Evolutionary conservation across 140 eudicot genomes (phyloP), one percentile per base, ranked within the genome.

Genomic region (Ambrosia hybrid): DNA sequence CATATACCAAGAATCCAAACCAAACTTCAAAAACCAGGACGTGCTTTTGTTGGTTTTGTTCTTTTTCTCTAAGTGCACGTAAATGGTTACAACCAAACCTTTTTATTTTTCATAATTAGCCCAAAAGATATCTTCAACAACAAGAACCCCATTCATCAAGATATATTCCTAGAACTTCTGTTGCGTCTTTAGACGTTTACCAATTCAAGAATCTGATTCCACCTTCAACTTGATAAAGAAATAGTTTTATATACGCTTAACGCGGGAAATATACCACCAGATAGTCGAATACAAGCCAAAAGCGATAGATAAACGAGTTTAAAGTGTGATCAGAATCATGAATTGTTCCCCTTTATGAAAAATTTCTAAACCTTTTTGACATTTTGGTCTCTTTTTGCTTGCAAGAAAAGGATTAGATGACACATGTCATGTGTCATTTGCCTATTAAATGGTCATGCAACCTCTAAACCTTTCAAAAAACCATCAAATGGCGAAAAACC

Each of bases 311-410:
- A 51, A 51, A 72, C 67, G 37, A 65, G 78, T 59, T 51, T 41
- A 43, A 76, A 41, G 61, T 76, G 78, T 81, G 68, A 76, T 59
- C 37, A 17, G 79, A 79, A 77, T 81, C 68, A 2, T 68, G 48
- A 39, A 55, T 21, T 17, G 58, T 39, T 39, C 30, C 56, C 43
- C 72, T 51, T 61, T 55, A 59, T 3, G 70, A 16, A 36, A 26
- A 48, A 49, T 41, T 51, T 70, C 72, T 65, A 51, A 62, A 76
- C 81, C 68, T 76, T 76, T 76, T 76, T 81, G 78, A 65, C 85
- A 73, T 49, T 76, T 81, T 8, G 14, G 48, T 33, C 3, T 7
- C 58, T 57, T 48, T 65, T 71, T n/a, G 30, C 78, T 64, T 80
- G 65, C 59, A 65, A 11, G 13, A 34, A 0, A 36, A 52, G 78